These are phyloP conservation scores for Colletotrichum chlorophyti DNA, from an alignment of 2,329 filamentous ascomycete genomes.

Conservation along the genomic window DNA sequence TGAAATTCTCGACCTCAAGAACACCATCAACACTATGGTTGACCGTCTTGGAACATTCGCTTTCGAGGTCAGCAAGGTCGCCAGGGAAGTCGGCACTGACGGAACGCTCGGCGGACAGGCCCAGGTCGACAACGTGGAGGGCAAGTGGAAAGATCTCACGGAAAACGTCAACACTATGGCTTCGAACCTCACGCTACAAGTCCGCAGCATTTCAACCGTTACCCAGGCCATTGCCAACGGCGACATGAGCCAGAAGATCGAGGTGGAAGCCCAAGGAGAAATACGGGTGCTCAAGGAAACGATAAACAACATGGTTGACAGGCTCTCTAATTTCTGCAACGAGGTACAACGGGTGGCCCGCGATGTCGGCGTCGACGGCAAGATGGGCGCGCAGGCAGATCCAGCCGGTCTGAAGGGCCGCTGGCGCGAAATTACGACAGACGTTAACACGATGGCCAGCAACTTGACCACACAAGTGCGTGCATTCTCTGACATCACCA, in stretches of 20 bases:
- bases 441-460: conserved; percentile 91
- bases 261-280: conserved; percentile 93
- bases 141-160: conserved; percentile 97
- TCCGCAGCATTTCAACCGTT: conserved; percentile 91
- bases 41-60: conserved; percentile 95
- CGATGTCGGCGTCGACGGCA: conserved; percentile 96
- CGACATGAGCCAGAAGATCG: conserved; percentile 94
- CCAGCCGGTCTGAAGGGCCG: conserved; percentile 90
- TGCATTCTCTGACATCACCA: conserved; percentile 98
- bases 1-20: conserved; percentile 94
- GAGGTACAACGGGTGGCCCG: conserved; percentile 95
- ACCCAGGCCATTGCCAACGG: conserved; percentile 95
- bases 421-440: conserved; percentile 98
- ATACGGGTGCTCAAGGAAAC: conserved; percentile 94
- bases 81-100: conserved; percentile 94
- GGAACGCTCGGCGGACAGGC: conserved; percentile 94
- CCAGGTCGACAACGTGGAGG: conserved; percentile 91
- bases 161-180: conserved; percentile 86
- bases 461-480: conserved; percentile 91
- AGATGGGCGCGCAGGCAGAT: conserved; percentile 97
- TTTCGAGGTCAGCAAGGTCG: conserved; percentile 94
- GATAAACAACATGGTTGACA: conserved; percentile 98
- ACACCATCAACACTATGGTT: conserved; percentile 99
- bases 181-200: conserved; percentile 73
- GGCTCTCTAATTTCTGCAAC: conserved; percentile 93